These are phyloP conservation scores for Astrocystis sublimbata DNA, from an alignment of 495 filamentous ascomycete species.

Conservation along the genomic window DNA sequence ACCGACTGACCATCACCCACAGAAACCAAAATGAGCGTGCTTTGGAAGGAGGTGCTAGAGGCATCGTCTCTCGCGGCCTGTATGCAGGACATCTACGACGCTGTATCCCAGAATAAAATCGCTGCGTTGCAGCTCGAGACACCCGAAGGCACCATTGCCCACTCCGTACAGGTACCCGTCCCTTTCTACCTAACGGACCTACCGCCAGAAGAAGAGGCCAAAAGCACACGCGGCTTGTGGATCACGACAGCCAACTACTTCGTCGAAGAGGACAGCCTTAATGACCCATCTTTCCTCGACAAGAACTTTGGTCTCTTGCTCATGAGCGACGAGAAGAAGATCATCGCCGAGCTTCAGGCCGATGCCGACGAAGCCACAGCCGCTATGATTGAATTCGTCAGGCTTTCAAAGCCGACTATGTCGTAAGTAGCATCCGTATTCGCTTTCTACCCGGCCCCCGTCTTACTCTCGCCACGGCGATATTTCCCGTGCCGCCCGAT, in stretches of 20 bases:
- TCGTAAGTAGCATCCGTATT: constrained; percentile 49
- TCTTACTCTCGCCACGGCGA: too few species aligned
- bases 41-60: constrained; percentile 71
- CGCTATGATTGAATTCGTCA: constrained; percentile 79
- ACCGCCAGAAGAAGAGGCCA: constrained; percentile 60
- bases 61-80: constrained; percentile 80
- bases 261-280: constrained; percentile 61
- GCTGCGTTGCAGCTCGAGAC: constrained; percentile 58
- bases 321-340: constrained; percentile 77
- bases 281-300: constrained; percentile 63
- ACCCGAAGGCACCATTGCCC: constrained; percentile 50
- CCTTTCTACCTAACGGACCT: constrained; percentile 73
- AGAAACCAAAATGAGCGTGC: constrained; percentile 55
- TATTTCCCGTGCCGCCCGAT: too few species aligned
- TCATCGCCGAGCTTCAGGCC: constrained; percentile 78
- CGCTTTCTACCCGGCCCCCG: background rate
- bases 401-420: constrained; percentile 77
- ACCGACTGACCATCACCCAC: background rate
- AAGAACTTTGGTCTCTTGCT: constrained; percentile 86
- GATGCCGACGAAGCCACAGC: constrained; percentile 70
- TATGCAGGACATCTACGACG: constrained; percentile 76
- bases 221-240: constrained; percentile 61
- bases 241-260: constrained; percentile 82
- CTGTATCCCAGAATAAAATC: constrained; percentile 80
- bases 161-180: constrained; percentile 85